Evolutionary conservation across 2,329 filamentous ascomycete genomes (phyloP), one percentile per base, ranked within the genome.

Genomic region (Penicillium hordei): DNA sequence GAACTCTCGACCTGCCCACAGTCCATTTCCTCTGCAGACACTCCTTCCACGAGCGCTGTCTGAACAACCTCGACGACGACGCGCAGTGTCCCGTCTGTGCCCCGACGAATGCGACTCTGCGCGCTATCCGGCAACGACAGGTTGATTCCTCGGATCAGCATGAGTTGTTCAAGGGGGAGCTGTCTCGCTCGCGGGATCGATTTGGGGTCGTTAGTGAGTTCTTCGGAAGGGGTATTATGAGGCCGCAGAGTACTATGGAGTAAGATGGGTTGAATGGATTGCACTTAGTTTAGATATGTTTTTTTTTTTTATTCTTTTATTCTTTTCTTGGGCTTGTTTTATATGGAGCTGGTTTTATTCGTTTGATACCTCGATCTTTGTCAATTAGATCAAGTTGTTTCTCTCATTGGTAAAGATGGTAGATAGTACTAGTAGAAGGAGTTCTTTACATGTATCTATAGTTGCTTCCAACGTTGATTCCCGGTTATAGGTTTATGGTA

Each of bases 11-110:
- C 64, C 80, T 97, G 13, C 94, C 94, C 0, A 90, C 88, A 0
- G 93, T 99, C 48, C 94, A 99, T 72, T 99, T 99, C 73, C 77
- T 99, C 62, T 99, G 94, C 79, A 96, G 96, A 74, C 94, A 99
- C 74, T 93, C 89, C 60, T 99, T 97, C 81, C 94, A 99, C 72
- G 91, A 96, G 77, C 83, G 90, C 45, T 99, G 93, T 74, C 78
- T 99, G 42, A 90, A 90, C 70, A 79, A 81, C 5, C 79, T 80
- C 12, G 86, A 88, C 51, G 81, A 85, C 10, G 81, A 85, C 39
- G 83, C 87, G 0, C 92, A 97, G 74, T 99, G 94, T 72, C 92
- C 93, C 10, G 83, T 91, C 34, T 99, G 94, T 69, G 87, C 89
- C 27, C 82, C 86, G 21, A 88, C 90, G 60, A 97, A 97, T 69